Evolutionary conservation across 2,329 filamentous ascomycete genomes (phyloP).

Genomic region (Byssoonygena ceratinophila): DNA sequence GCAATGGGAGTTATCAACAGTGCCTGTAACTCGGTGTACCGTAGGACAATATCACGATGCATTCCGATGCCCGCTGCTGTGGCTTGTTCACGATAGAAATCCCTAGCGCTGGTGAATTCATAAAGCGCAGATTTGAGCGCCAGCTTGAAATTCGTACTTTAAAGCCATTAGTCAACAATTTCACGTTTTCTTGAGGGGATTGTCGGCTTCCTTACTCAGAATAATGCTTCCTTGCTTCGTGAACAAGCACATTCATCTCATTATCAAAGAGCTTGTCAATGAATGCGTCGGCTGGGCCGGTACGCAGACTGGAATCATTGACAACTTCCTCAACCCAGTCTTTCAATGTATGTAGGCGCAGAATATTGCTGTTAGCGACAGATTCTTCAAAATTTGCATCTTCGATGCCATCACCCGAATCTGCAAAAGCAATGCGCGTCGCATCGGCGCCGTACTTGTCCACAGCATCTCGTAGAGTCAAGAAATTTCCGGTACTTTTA

Average conservation of each 20-base stretch:
- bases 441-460: conserved; percentile 93
- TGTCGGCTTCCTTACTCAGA: conserved; percentile 42
- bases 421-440: conserved; percentile 78
- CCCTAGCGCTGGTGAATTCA: conserved; percentile 77
- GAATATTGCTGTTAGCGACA: conserved; percentile 82
- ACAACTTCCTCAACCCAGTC: conserved; percentile 87
- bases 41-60: conserved; percentile 67
- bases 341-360: conserved; percentile 70
- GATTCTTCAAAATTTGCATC: conserved; percentile 97
- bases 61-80: conserved; percentile 69
- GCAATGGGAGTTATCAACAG: conserved; percentile 73
- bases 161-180: conserved; percentile 10
- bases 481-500: conserved; percentile 94
- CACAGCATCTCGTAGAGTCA: conserved; percentile 76
- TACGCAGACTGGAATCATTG: conserved; percentile 62
- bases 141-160: conserved; percentile 65
- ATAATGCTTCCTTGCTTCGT: conserved; percentile 69
- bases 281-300: conserved; percentile 64
- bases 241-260: conserved; percentile 76
- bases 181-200: not conserved
- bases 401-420: conserved; percentile 85
- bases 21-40: conserved; percentile 79
- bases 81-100: conserved; percentile 79
- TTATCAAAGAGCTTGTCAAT: conserved; percentile 87
- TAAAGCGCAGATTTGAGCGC: conserved; percentile 81